A percentile compares a stretch with the other conserved stretches of the same genome.
Conservation (phyloP, 75 land plant species). For the Cryptomeria japonica region DNA sequence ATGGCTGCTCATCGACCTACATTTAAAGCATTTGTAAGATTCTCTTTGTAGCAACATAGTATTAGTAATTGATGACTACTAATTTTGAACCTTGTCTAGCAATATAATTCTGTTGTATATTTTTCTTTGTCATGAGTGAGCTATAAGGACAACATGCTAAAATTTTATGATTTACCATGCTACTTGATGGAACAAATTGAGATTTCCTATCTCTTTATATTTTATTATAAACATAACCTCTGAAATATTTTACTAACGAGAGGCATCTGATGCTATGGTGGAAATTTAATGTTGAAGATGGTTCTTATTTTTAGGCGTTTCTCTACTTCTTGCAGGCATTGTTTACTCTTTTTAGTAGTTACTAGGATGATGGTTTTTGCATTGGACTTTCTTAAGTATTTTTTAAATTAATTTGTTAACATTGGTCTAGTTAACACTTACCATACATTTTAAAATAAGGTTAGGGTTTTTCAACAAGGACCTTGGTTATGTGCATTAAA, state of each 20-base stretch:
- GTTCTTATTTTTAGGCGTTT: not conserved
- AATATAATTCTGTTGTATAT: not conserved
- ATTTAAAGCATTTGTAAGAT: conserved; percentile 96
- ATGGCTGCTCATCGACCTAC: conserved; percentile 99
- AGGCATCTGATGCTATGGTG: not conserved
- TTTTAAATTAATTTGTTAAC: not conserved
- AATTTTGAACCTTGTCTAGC: not conserved
- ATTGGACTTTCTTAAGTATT: not conserved
- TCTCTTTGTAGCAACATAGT: not conserved
- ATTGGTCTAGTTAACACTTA: not conserved
- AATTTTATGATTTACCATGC: not conserved
- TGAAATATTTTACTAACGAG: not conserved
- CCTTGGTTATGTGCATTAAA: not conserved
- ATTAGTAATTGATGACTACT: not conserved
- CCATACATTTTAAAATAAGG: not conserved
- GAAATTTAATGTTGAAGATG: not conserved
- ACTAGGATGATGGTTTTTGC: not conserved
- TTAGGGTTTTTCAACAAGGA: not conserved
- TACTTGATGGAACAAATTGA: not conserved
- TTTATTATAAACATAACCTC: not conserved
- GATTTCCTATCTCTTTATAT: too few relatives aligned
- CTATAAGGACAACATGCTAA: not conserved
- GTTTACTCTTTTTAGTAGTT: not conserved
- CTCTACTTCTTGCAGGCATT: not conserved
- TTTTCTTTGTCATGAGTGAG: not conserved